A percentile compares a stretch with the other conserved stretches of the same genome.
These are phyloP conservation scores for Mortierella sp. DNA, from an alignment of 371 early-diverging fungal genomes.

Conservation along the genomic window DNA sequence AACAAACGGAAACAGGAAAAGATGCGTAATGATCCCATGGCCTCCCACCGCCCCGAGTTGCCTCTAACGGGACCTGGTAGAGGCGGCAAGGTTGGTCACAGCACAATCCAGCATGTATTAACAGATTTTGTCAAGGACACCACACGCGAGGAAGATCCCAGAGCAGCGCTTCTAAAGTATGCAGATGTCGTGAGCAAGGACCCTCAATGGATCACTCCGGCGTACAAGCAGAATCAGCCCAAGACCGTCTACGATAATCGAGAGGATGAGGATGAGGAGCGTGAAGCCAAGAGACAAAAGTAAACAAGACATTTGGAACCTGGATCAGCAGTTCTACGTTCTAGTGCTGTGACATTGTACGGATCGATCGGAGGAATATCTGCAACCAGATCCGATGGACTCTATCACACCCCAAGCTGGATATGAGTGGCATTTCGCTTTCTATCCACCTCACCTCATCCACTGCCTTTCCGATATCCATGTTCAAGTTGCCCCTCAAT, in stretches of 20 bases:
- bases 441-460: too few relatives aligned
- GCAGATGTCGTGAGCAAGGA: conserved; percentile 85
- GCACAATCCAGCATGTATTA: conserved; percentile 86
- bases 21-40: conserved; percentile 78
- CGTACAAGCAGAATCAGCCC: conserved; percentile 88
- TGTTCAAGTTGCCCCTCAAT: too few relatives aligned
- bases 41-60: conserved; percentile 79
- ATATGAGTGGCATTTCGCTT: too few relatives aligned
- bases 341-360: too few relatives aligned
- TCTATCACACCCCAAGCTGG: too few relatives aligned
- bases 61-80: conserved; percentile 87
- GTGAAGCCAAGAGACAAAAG: conserved; percentile 61
- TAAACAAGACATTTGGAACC: too few relatives aligned
- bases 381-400: too few relatives aligned
- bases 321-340: too few relatives aligned
- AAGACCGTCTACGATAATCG: conserved; percentile 78
- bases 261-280: conserved; percentile 73
- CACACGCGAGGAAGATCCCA: conserved; percentile 89
- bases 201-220: conserved; percentile 89
- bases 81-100: conserved; percentile 86
- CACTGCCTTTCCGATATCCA: too few relatives aligned
- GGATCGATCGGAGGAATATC: too few relatives aligned
- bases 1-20: conserved; percentile 83
- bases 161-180: conserved; percentile 93
- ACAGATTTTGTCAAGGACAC: conserved; percentile 86